A percentile compares a stretch with the other conserved stretches of the same genome.
Conservation (phyloP, 371 early-diverging fungal genomes). For the Mortierella sp. region DNA sequence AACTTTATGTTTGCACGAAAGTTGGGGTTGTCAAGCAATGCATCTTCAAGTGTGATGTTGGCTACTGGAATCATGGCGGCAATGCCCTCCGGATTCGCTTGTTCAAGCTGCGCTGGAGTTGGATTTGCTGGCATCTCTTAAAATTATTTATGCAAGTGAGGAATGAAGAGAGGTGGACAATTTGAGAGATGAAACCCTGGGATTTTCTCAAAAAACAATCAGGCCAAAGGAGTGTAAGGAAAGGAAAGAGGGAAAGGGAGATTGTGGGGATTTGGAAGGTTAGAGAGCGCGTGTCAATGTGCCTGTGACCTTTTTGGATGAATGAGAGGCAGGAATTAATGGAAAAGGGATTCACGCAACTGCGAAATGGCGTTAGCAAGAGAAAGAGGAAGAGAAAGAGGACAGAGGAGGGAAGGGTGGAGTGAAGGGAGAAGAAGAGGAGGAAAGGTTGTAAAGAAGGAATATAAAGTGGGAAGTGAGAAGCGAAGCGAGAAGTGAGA, state of each 20-base stretch:
- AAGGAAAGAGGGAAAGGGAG: neutral
- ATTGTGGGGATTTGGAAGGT: neutral
- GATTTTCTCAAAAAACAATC: neutral
- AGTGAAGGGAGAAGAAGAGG: neutral
- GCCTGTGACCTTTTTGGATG: conserved; percentile 1
- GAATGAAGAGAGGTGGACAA: conserved; percentile 1
- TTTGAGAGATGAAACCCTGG: neutral
- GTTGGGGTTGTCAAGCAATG: conserved; percentile 77
- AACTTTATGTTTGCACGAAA: conserved; percentile 73
- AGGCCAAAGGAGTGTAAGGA: neutral
- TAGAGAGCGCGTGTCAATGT: conserved; percentile 2
- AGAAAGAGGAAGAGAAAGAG: neutral
- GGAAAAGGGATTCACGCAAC: neutral
- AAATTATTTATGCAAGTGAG: conserved; percentile 5
- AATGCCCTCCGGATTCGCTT: conserved; percentile 40
- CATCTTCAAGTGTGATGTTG: conserved; percentile 70
- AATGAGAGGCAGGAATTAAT: neutral
- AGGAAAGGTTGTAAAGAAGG: no score
- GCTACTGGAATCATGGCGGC: conserved; percentile 55
- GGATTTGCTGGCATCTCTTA: conserved; percentile 28
- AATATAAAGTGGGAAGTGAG: no score
- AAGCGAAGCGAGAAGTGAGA: neutral
- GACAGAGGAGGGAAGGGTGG: neutral
- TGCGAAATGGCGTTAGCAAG: neutral
- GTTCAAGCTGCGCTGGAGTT: conserved; percentile 19